Conservation (phyloP, 495 filamentous ascomycete species). For the Daldinia caldariorum region DNA sequence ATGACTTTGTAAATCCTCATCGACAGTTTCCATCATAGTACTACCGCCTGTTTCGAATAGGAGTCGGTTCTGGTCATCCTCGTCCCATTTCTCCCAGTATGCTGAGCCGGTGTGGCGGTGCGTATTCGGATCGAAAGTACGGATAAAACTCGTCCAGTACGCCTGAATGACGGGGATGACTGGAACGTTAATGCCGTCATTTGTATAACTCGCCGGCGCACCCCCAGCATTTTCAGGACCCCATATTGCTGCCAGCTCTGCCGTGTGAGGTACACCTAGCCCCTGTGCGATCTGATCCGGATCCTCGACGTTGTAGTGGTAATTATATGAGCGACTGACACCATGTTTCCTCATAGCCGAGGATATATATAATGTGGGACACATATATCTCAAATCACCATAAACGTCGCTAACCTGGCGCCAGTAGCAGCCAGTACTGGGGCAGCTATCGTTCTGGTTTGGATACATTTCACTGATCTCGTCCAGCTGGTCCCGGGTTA, state of each 20-base stretch:
- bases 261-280: conserved; percentile 68
- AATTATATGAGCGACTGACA: conserved; percentile 63
- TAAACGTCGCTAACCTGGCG: conserved; percentile 69
- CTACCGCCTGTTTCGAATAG: conserved; percentile 65
- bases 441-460: conserved; percentile 53
- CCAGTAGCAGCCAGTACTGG: conserved; percentile 64
- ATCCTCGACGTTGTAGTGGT: conserved; percentile 73
- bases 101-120: conserved; percentile 50
- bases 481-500: conserved; percentile 62
- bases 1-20: conserved; percentile 54
- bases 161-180: conserved; percentile 68
- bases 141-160: conserved; percentile 77
- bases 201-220: conserved; percentile 64
- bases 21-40: conserved; percentile 66
- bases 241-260: conserved; percentile 72
- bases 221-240: conserved; percentile 48
- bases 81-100: conserved; percentile 46
- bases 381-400: conserved; percentile 79
- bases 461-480: conserved; percentile 70
- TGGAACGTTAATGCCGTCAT: conserved; percentile 56
- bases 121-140: conserved; percentile 70
- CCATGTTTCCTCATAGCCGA: conserved; percentile 53
- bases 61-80: conserved; percentile 55
- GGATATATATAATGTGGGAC: conserved; percentile 69
- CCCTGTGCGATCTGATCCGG: conserved; percentile 58